Base-by-base conservation (phyloP, 2,329 filamentous ascomycete genomes). In the Penicillium sp. region DNA sequence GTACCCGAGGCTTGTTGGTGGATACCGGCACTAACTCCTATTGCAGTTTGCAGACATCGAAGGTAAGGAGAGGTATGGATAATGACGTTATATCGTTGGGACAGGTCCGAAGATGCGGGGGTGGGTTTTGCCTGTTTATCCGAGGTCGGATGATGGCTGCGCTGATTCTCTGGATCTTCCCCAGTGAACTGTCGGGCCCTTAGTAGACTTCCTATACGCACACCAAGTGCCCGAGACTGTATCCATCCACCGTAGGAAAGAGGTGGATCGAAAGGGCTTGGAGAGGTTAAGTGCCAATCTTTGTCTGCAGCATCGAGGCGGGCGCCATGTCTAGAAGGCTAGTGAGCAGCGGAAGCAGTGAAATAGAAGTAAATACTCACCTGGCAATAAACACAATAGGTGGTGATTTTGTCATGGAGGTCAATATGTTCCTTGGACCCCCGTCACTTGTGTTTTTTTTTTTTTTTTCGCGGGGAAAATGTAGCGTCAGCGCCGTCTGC, bases 61-160 rank as follows among this genome's bases (percentile, higher is more conserved):
- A 96, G 79, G 70, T 93, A 99, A 0, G 94, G 94, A n/a, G 93
- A 97, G 62, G 86, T 90, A 76, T 99, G 93, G 57, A 99, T 86
- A 66, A 96, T 84, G 57, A 97, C 82, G 70, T 89, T 90, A 77
- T 66, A 67, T 57, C 55, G 62, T 38, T 53, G 42, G 50, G 25
- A 55, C 35, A 57, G 29, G 35, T 61, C 61, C 44, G 62, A 61
- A 21, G 56, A 45, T 43, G 61, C 48, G 36, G 61, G 48, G 41
- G 43, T 38, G 8, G 59, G 45, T 42, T 57, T 57, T 33, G 59
- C 49, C 36, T 58, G 42, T 35, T 42, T 44, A 45, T 60, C 57
- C 49, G 49, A 42, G 58, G 55, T 38, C 47, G 60, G n/a, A 33
- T 55, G 39, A 48, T 57, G 52, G 27, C 23, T 27, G 23, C 13